Conservation (phyloP, 2,329 filamentous ascomycete species). For the Xylaria arbuscula region DNA sequence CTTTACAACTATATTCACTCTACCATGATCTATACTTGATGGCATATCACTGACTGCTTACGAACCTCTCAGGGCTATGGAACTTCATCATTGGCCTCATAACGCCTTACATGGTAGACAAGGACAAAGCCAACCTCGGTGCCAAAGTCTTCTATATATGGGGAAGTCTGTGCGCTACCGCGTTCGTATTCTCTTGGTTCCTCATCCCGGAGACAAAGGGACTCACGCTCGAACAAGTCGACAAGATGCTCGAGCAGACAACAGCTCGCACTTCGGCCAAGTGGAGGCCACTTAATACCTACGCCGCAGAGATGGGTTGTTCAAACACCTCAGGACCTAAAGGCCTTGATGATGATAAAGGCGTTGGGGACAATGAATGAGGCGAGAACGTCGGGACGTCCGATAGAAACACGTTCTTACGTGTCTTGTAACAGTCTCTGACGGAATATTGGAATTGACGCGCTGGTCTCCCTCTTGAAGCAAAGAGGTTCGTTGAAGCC, state of each 20-base stretch:
- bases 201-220: slow-evolving; percentile 80
- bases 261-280: slow-evolving; percentile 79
- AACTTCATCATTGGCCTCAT: slow-evolving; percentile 78
- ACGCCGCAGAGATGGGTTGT: slow-evolving; percentile 67
- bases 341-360: not conserved
- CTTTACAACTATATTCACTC: not conserved
- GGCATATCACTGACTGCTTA: not conserved
- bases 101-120: slow-evolving; percentile 75
- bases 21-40: not conserved
- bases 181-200: slow-evolving; percentile 76
- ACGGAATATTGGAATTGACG: slow-evolving; percentile 38
- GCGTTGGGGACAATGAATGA: not conserved
- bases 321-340: slow-evolving; percentile 46
- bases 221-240: slow-evolving; percentile 81
- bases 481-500: not conserved
- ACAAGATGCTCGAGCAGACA: slow-evolving; percentile 89
- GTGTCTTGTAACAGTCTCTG: not conserved
- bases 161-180: slow-evolving; percentile 72
- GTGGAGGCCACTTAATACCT: slow-evolving; percentile 80
- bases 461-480: not conserved
- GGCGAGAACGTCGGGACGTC: not conserved
- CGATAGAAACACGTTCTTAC: not conserved
- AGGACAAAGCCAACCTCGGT: slow-evolving; percentile 71
- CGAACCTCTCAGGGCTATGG: slow-evolving; percentile 68
- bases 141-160: slow-evolving; percentile 81